Evolutionary conservation across 2,329 filamentous ascomycete genomes (phyloP).

Genomic region (Blastomyces parvus): DNA sequence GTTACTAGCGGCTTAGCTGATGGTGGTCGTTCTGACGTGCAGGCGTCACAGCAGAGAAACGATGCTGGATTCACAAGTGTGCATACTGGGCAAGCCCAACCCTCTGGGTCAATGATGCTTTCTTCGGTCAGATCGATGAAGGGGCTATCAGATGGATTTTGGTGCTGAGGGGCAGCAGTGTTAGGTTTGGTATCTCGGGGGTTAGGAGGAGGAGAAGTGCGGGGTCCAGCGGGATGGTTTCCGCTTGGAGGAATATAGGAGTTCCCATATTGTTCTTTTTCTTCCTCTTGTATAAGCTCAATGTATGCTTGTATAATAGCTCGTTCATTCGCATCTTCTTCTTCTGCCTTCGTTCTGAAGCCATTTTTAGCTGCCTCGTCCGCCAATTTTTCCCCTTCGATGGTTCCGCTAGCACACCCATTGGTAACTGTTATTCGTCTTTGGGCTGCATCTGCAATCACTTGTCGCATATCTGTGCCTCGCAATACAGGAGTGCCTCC

Average conservation of each 20-base stretch:
- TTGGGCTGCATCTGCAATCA: slow-evolving; percentile 63
- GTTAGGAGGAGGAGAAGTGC: slow-evolving; percentile 33
- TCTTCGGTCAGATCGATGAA: slow-evolving; percentile 17
- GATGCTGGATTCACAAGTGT: slow-evolving; percentile 53
- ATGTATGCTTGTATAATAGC: slow-evolving; percentile 79
- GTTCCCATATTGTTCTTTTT: slow-evolving; percentile 50
- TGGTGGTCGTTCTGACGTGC: slow-evolving; percentile 46
- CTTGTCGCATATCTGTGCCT: slow-evolving; percentile 59
- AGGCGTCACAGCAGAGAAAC: slow-evolving; percentile 53
- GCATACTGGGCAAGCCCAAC: slow-evolving; percentile 53
- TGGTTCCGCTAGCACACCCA: slow-evolving; percentile 66
- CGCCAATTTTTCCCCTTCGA: slow-evolving; percentile 56
- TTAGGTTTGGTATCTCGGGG: slow-evolving; percentile 17
- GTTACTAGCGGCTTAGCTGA: slow-evolving; percentile 18
- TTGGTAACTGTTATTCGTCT: slow-evolving; percentile 56
- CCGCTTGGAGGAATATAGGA: slow-evolving; percentile 46
- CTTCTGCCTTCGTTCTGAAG: slow-evolving; percentile 73
- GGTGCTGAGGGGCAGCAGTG: neutral
- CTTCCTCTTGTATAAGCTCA: slow-evolving; percentile 75
- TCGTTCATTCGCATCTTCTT: slow-evolving; percentile 78
- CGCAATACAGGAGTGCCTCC: slow-evolving; percentile 53
- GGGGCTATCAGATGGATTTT: neutral
- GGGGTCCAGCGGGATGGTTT: slow-evolving; percentile 43
- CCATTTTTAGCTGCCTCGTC: slow-evolving; percentile 61
- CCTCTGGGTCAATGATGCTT: slow-evolving; percentile 29